phyloP scores from a whole-genome alignment of 805 yeast genomes.

The Saccharomycopsis sp. region DNA sequence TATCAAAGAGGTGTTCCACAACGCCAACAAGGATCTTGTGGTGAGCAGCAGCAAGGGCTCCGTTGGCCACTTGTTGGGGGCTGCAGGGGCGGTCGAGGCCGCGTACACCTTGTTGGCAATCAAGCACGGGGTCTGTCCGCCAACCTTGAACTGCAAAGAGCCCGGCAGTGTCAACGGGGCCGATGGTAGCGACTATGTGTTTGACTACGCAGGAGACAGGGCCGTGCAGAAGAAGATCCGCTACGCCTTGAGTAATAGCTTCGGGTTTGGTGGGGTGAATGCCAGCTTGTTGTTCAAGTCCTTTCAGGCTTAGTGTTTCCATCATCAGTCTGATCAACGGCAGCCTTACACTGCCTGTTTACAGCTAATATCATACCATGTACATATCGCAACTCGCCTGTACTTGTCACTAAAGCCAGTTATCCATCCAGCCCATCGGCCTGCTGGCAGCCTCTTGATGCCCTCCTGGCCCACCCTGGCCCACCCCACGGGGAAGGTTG shows the following conservation, averaged over 20 bases:
- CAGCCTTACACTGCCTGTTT: too few relatives aligned
- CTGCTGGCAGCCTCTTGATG: too few relatives aligned
- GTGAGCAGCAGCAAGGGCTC: slow-evolving; percentile 87
- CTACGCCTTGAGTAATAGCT: slow-evolving; percentile 76
- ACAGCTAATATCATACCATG: too few relatives aligned
- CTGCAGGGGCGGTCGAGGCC: slow-evolving; percentile 92
- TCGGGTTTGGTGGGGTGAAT: slow-evolving; percentile 97
- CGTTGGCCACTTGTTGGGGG: slow-evolving; percentile 90
- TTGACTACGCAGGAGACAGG: slow-evolving; percentile 49
- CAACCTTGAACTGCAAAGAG: slow-evolving; percentile 62
- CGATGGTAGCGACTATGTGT: slow-evolving; percentile 32
- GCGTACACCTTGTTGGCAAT: slow-evolving; percentile 69
- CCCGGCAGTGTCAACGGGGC: slow-evolving; percentile 39
- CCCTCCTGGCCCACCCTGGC: too few relatives aligned
- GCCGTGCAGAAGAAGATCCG: slow-evolving; percentile 36
- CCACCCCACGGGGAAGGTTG: too few relatives aligned
- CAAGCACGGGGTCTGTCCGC: slow-evolving; percentile 52
- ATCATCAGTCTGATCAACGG: too few relatives aligned
- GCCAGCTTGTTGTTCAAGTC: slow-evolving; percentile 55
- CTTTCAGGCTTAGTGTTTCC: neutral
- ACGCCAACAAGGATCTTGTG: slow-evolving; percentile 31
- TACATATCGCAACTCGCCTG: too few relatives aligned
- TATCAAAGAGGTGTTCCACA: slow-evolving; percentile 43
- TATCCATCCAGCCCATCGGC: too few relatives aligned
- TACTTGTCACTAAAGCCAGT: too few relatives aligned